These are phyloP conservation scores for Pichia pseudocactophila DNA, from an alignment of 805 yeast species.

Conservation along the genomic window DNA sequence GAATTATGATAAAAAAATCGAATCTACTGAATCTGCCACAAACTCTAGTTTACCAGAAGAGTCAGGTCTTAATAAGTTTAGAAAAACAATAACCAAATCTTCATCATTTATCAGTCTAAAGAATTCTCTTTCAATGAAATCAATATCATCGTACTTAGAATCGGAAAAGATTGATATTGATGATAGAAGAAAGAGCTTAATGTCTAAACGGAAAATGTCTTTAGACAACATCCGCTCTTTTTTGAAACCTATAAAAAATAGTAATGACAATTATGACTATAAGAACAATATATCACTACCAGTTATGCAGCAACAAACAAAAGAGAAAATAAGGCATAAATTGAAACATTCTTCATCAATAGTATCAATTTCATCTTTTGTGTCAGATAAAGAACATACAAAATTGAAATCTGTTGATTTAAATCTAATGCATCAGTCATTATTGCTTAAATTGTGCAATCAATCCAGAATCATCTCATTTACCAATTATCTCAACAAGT, in stretches of 20 bases:
- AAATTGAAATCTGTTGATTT: constrained; percentile 28
- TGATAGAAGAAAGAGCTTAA: constrained; percentile 5
- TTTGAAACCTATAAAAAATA: constrained; percentile 1
- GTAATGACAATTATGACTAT: constrained; percentile 15
- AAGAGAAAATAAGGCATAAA: constrained; percentile 46
- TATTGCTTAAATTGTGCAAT: constrained; percentile 30
- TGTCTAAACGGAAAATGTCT: constrained; percentile 10
- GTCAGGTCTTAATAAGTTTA: neutral
- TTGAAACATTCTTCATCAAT: constrained; percentile 43
- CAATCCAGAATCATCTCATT: constrained; percentile 27
- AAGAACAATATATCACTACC: constrained; percentile 47
- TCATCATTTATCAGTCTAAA: constrained; percentile 5
- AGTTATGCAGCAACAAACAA: constrained; percentile 44
- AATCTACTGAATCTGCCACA: too few relatives aligned
- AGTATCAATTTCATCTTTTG: constrained; percentile 31
- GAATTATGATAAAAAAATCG: neutral
- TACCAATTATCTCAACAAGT: constrained; percentile 21
- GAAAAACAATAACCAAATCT: constrained; percentile 1
- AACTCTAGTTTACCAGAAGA: neutral
- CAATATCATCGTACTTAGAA: constrained; percentile 1
- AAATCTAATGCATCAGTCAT: constrained; percentile 25
- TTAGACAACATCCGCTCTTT: constrained; percentile 21
- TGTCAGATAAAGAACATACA: constrained; percentile 6
- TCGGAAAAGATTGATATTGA: neutral
- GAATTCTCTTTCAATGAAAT: constrained; percentile 8